These are phyloP conservation scores for Ramichloridium luteum DNA, from an alignment of 2,329 filamentous ascomycete genomes.

Conservation along the genomic window DNA sequence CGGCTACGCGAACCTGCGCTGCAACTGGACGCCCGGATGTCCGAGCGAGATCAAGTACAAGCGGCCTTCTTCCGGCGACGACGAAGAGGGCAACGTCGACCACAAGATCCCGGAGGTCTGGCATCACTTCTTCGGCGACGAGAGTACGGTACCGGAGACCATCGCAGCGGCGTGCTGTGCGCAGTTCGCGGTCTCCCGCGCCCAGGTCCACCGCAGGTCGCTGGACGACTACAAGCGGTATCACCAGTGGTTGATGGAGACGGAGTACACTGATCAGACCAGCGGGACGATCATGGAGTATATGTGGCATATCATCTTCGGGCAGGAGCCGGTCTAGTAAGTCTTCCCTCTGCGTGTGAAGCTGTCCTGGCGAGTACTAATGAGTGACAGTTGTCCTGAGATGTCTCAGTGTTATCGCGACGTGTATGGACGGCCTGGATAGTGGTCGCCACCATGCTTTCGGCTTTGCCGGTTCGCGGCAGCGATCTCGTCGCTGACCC, in stretches of 20 bases:
- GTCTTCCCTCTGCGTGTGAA: too few species aligned
- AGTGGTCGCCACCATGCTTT: too few species aligned
- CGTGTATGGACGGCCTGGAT: too few species aligned
- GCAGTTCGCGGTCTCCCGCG: slow-evolving; percentile 24
- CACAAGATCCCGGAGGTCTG: slow-evolving; percentile 14
- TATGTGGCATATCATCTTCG: slow-evolving; percentile 45
- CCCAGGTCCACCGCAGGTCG: slow-evolving; percentile 18
- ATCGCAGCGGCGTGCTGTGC: slow-evolving; percentile 19
- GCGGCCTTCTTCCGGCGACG: slow-evolving; percentile 10
- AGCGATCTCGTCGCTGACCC: too few species aligned
- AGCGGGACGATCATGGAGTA: slow-evolving; percentile 46
- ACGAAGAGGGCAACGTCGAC: slow-evolving; percentile 11
- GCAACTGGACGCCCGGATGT: slow-evolving; percentile 15
- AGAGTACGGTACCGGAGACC: slow-evolving; percentile 6
- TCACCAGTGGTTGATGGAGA: slow-evolving; percentile 37
- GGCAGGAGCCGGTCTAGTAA: slow-evolving; percentile 14
- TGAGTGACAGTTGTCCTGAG: too few species aligned
- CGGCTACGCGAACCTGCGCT: slow-evolving; percentile 21
- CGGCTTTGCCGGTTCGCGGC: too few species aligned
- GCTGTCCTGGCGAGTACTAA: slow-evolving; percentile 1
- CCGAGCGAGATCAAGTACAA: slow-evolving; percentile 16
- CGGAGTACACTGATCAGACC: slow-evolving; percentile 35
- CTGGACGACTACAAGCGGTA: slow-evolving; percentile 26
- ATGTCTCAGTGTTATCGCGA: too few species aligned
- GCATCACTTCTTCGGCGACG: slow-evolving; percentile 14